Evolutionary conservation across 2,329 filamentous ascomycete species (phyloP), one percentile per base, ranked within the genome.

Genomic region (Colletotrichum sp.): DNA sequence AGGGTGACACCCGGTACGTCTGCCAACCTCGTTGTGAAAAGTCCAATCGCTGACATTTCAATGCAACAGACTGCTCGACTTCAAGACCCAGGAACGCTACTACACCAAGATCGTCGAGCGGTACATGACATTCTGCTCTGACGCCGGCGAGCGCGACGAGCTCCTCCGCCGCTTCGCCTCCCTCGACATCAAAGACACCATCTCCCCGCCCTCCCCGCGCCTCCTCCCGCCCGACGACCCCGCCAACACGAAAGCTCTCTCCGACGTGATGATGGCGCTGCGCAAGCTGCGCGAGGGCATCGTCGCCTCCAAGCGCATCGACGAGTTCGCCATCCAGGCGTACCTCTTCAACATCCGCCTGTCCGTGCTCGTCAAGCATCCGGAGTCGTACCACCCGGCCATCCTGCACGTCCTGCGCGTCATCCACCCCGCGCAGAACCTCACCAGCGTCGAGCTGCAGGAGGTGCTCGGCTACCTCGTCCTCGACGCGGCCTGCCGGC

Each of bases 211-310:
- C 68, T 55, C 55, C 58, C 68, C 77, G 58, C 65, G 66, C 74
- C 58, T 71, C 73, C 32, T 79, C 71, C 16, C 79, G 74, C 60
- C 61, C 30, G 66, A 74, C 60, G 71, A 76, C 32, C 78, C 79
- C 72, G 84, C 79, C 78, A 87, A 90, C 72, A 89, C 90, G 15
- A 90, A 91, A 78, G 92, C 94, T 78, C 89, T 98, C 34, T 90
- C 93, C 3, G 91, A 91, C 25, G 92, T 98, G 68, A 89, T 98
- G 70, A 91, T 94, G 80, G 95, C 96, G 5, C 93, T 98, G 82
- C 93, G 97, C 77, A 98, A 98, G 84, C 91, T 99, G 36, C 93
- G 97, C 72, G 97, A 99, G 87, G 96, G 94, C 28, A 93, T 98
- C 64, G 91, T 98, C 4, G 95, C 95, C 15, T 93, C 94, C 10